Evolutionary conservation across 75 land plant species (phyloP), one percentile per base, ranked within the genome.

Genomic region (Cupressus sempervirens): DNA sequence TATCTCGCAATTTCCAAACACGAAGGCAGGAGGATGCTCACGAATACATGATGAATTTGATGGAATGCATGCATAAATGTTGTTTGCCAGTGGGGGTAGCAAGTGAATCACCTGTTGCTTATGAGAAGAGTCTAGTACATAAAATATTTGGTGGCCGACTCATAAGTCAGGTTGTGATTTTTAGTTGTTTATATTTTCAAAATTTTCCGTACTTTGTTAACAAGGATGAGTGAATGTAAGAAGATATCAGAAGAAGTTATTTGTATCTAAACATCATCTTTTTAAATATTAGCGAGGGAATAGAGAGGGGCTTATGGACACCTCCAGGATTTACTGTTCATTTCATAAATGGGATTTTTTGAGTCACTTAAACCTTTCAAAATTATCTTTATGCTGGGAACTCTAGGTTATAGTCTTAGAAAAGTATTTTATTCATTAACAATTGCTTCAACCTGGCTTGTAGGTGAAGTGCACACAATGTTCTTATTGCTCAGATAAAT

Each of bases 11-110:
- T 48, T 96, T 96, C 54, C 92, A 91, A 32, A 89, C 83, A 84
- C 82, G 88, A 41, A 92, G 94, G 83, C 98, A 96, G 83, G 99
- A 97, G 84, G 99, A 97, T 92, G 99, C 99, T 12, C 99, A 97
- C 85, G 99, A 97, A 48, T 95, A 92, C 88, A 92, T 97, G 95
- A 88, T 97, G 13, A 91, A 97, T 87, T 85, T 97, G 76, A 89
- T 97, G 40, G 99, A 97, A 76, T 93, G 98, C 30, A 91, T 97
- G 93, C 96, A 97, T 38, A 97, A 95, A 65, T 95, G 95, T 85
- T 94, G 96, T 86, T 84, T 94, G 54, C 94, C 96, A 32, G 87
- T 86, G 73, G 94, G 94, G 29, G 88, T 92, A 30, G 82, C 96
- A 30, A 91, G 86, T 87, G 92, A 91, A 86, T 88, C 94, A 12